Evolutionary conservation across 768 basidiomycete species (phyloP).

Genomic region (Lactifluus piperatus): DNA sequence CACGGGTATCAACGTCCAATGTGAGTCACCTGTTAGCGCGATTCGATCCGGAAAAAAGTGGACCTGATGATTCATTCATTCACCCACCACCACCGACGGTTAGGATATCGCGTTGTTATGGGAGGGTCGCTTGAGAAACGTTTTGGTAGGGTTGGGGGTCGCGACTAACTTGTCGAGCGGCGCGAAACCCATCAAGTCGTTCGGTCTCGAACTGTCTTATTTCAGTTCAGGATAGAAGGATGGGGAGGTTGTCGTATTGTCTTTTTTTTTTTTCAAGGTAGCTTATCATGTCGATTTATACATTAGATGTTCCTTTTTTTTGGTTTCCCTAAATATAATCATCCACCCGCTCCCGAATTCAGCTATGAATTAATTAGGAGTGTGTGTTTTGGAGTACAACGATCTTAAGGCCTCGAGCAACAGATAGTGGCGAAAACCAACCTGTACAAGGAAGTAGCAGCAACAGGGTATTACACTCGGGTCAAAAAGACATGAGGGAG

Average conservation of each 20-base stretch:
- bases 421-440: background rate
- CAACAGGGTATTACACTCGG: conserved; percentile 10
- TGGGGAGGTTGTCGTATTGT: too few species aligned
- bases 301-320: too few species aligned
- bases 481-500: background rate
- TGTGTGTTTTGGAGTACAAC: background rate
- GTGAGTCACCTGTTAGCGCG: conserved; percentile 45
- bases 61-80: too few species aligned
- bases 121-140: conserved; percentile 86
- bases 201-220: conserved; percentile 91
- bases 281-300: too few species aligned
- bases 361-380: too few species aligned
- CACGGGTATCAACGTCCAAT: conserved; percentile 81
- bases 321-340: too few species aligned
- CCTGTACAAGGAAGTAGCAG: background rate
- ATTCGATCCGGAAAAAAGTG: too few species aligned
- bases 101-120: conserved; percentile 88
- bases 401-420: background rate
- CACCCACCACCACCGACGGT: too few species aligned
- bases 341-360: too few species aligned
- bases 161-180: conserved; percentile 84
- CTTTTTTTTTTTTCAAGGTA: too few species aligned
- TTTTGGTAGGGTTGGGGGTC: conserved; percentile 84
- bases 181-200: conserved; percentile 77
- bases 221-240: conserved; percentile 55